phyloP scores from a whole-genome alignment of 768 basidiomycete genomes.

The Termitomyces sp. region DNA sequence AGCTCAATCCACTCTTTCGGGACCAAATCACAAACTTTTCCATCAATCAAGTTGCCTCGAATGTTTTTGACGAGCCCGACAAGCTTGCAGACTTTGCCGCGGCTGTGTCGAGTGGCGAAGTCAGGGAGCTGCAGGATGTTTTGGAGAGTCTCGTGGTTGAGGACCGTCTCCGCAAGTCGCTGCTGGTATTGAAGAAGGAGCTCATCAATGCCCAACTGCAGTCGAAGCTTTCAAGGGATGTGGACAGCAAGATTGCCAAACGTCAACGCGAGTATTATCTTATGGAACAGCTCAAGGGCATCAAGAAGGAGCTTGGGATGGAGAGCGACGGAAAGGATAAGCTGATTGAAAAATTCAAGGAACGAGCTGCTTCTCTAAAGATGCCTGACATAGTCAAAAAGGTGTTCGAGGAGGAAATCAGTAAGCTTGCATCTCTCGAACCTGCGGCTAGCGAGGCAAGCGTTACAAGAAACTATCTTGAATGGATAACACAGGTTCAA shows the following conservation, averaged over 20 bases:
- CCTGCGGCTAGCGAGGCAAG: slow-evolving; percentile 91
- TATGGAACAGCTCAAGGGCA: slow-evolving; percentile 95
- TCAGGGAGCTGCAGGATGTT: slow-evolving; percentile 89
- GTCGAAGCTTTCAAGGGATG: slow-evolving; percentile 87
- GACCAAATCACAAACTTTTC: slow-evolving; percentile 98
- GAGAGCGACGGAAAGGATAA: slow-evolving; percentile 95
- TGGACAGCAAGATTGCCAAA: slow-evolving; percentile 93
- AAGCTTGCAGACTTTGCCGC: slow-evolving; percentile 97
- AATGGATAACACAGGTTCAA: slow-evolving; percentile 81
- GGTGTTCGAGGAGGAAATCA: slow-evolving; percentile 95
- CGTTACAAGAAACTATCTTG: slow-evolving; percentile 91
- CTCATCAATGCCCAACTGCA: slow-evolving; percentile 96
- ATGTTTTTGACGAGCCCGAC: slow-evolving; percentile 96
- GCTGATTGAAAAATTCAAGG: slow-evolving; percentile 88
- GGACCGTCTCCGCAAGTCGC: slow-evolving; percentile 84
- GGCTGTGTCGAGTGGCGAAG: slow-evolving; percentile 91
- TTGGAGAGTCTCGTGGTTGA: slow-evolving; percentile 84
- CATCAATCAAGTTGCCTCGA: slow-evolving; percentile 87
- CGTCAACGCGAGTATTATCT: slow-evolving; percentile 93
- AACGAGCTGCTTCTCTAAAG: slow-evolving; percentile 73
- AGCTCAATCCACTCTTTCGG: slow-evolving; percentile 95
- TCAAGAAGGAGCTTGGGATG: slow-evolving; percentile 96
- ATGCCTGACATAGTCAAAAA: slow-evolving; percentile 91
- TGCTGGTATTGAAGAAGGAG: slow-evolving; percentile 95
- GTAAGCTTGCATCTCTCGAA: slow-evolving; percentile 85